Evolutionary conservation across 2,329 filamentous ascomycete species (phyloP), one percentile per base, ranked within the genome.

Genomic region (Ascochyta rabiei): DNA sequence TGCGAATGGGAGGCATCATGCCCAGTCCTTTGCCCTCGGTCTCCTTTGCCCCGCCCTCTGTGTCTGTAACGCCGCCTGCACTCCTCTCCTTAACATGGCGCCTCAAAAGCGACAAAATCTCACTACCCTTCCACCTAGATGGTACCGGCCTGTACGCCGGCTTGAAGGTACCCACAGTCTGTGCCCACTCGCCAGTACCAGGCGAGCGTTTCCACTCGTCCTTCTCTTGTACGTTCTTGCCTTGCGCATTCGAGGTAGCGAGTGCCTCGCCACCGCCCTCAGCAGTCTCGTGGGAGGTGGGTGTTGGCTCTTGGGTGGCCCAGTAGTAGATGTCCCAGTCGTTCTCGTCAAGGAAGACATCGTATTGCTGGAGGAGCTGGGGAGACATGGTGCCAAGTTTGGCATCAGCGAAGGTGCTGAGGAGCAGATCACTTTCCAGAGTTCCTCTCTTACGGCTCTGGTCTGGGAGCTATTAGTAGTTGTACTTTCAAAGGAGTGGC

Each of bases 261-360:
- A 76, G 60, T 12, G 75, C 75, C 2, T 76, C 68, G n/a, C 76
- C 76, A 23, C 76, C 78, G 24, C 83, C 81, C 62, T 86, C 83
- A 5, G 82, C 81, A 41, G 81, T 81, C 53, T 85, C 80, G 48
- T 80, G 75, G 30, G 85, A 82, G n/a, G 83, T 83, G 1, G 81
- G 79, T 4, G 84, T 78, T 12, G 88, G 82, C 66, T 91, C 87
- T 77, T 99, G 95, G 15, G 95, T 99, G 3, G 90, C 91, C 95
- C 95, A 99, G 83, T 99, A 99, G 82, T 99, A 99, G 59, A 99
- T 97, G 75, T 99, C 95, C 95, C 95, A 99, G 80, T 99, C 95
- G 77, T 99, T 99, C 79, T 99, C 95, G 77, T 99, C 95, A 52
- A 99, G 86, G 81, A 99, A 96, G 24, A 84, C 80, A 75, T 98